Evolutionary conservation across 1,284 basidiomycete genomes (phyloP), one percentile per base, ranked within the genome.

Genomic region (Chondrostereum purpureum): DNA sequence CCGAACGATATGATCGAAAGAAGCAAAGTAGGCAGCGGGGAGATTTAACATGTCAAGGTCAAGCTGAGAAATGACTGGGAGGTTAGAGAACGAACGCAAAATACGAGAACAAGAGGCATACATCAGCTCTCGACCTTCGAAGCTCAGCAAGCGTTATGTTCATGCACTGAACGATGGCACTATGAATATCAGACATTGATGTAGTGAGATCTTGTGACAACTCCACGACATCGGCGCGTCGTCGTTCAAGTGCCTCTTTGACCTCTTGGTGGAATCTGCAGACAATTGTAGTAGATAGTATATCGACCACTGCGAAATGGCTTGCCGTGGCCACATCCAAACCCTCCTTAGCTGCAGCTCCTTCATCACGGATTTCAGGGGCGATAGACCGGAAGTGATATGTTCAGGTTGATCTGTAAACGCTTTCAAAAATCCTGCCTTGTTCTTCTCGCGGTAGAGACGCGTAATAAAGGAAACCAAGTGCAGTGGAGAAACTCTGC

Each of bases 401-500:
- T 87, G 81, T 61, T 99, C 95, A 0, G 95, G 92, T 55, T 97
- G 86, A 61, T 98, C 95, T 0, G 92, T 92, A 60, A 99, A 98
- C 0, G 93, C 96, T 64, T 99, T 98, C 51, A 97, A 68, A 62
- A 98, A 99, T 1, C 94, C 95, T 4, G 73, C 76, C 62, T 78
- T 69, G 64, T 97, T 97, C 64, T 85, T 81, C 60, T 94, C 84
- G 37, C 93, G 78, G 58, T 87, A 96, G 1, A 96, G 67, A 4
- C 92, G 78, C 39, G 93, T 83, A 34, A 95, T 90, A 64, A 97
- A 96, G 0, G 92, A 90, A 59, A 95, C 93, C 21, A 87, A 69
- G 17, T 84, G 89, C 2, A 90, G 76, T 0, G 90, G 80, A 0
- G 88, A 89, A 5, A 96, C 88, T 56, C 91, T 94, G 50, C 5